These are phyloP conservation scores for Carallia brachiata DNA, from an alignment of 345 rosid species.

Conservation along the genomic window DNA sequence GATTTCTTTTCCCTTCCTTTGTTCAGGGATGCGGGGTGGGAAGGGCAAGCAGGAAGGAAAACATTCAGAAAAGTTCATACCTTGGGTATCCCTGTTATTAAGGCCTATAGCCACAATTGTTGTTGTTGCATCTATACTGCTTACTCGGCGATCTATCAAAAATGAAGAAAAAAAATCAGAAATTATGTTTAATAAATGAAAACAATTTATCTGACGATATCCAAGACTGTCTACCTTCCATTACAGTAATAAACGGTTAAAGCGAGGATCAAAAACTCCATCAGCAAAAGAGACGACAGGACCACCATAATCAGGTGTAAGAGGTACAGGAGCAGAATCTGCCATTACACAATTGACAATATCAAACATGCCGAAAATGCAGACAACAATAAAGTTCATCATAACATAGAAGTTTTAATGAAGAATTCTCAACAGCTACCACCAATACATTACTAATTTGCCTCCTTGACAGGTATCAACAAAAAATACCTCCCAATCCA, in stretches of 20 bases:
- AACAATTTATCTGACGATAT: neutral
- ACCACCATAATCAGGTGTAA: slow-evolving; percentile 79
- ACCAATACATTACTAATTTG: too few species aligned
- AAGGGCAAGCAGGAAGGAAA: too few species aligned
- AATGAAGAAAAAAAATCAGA: slow-evolving; percentile 2
- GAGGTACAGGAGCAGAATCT: slow-evolving; percentile 60
- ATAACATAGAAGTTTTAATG: neutral
- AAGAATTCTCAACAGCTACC: too few species aligned
- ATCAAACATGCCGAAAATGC: too few species aligned
- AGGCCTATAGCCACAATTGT: slow-evolving; percentile 52
- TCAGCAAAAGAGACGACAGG: slow-evolving; percentile 73
- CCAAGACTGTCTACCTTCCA: slow-evolving; percentile 58
- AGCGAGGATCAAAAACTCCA: slow-evolving; percentile 71
- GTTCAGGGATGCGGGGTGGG: too few species aligned
- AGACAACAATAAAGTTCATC: neutral
- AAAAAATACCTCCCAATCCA: too few species aligned
- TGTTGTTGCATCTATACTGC: slow-evolving; percentile 57
- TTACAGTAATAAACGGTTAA: slow-evolving; percentile 67
- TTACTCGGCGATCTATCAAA: slow-evolving; percentile 61
- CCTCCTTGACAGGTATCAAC: too few species aligned
- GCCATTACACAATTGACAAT: slow-evolving; percentile 9
- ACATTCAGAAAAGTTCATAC: slow-evolving; percentile 28
- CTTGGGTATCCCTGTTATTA: slow-evolving; percentile 45
- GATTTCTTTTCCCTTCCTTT: too few species aligned
- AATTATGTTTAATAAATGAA: neutral